Evolutionary conservation across 116 monocot genomes (phyloP).

Genomic region (Iris pallida): DNA sequence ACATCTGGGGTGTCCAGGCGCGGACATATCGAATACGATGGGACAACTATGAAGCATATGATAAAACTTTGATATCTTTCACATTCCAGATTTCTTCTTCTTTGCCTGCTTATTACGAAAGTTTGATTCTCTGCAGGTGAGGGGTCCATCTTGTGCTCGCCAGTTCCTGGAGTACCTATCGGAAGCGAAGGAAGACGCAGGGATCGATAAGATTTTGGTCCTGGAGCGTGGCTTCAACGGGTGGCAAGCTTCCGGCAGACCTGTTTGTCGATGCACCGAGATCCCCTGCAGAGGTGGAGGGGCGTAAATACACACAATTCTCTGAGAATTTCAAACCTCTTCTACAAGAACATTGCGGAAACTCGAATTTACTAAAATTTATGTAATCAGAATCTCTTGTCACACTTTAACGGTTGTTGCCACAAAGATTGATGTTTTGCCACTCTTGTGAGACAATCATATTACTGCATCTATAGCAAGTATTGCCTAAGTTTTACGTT

Average conservation of each 20-base stretch:
- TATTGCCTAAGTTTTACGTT: too few species aligned
- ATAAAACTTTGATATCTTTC: too few species aligned
- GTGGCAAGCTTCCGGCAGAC: slow-evolving; percentile 66
- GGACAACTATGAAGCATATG: too few species aligned
- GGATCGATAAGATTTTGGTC: slow-evolving; percentile 60
- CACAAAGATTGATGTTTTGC: too few species aligned
- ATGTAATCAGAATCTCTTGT: neutral
- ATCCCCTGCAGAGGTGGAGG: slow-evolving; percentile 51
- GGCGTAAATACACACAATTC: neutral
- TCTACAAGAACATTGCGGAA: neutral
- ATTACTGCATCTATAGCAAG: too few species aligned
- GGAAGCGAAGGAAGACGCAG: slow-evolving; percentile 36
- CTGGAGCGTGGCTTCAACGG: slow-evolving; percentile 95
- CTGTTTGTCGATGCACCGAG: slow-evolving; percentile 69
- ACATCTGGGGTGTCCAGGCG: too few species aligned
- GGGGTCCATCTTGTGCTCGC: slow-evolving; percentile 79
- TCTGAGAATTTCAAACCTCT: neutral
- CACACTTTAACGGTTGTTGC: too few species aligned
- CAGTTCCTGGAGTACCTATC: slow-evolving; percentile 60
- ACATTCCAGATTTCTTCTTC: too few species aligned
- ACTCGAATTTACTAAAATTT: neutral
- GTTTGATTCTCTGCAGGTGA: slow-evolving; percentile 39
- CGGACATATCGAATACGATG: too few species aligned
- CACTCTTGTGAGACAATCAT: too few species aligned
- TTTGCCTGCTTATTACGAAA: too few species aligned